Evolutionary conservation across 2,329 filamentous ascomycete species (phyloP), one percentile per base, ranked within the genome.

Genomic region (Xylaria sp.): DNA sequence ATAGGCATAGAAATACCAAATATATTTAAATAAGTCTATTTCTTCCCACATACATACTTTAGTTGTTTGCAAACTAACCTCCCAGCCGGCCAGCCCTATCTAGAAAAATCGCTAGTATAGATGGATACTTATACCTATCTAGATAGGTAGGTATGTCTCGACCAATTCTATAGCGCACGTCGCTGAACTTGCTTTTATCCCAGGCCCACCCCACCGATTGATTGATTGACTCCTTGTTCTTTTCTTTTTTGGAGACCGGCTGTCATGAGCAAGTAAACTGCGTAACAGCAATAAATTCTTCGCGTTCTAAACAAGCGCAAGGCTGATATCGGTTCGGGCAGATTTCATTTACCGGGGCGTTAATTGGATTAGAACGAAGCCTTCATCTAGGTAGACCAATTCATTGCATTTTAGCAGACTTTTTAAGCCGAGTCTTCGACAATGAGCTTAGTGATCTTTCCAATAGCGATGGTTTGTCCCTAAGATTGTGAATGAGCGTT

Each of bases 391-490:
- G 4, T 13, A 9, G 50, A 55, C n/a, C 18, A 32, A 53, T 23
- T 53, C 6, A 23, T 16, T 37, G n/a, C 32, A 40, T 10, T 25
- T 10, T 6, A 35, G 4, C 13, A 37, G 12, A 5, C 13, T 16
- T n/a, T 65, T 59, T 74, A 77, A 59, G 74, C 73, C 61, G 76
- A 57, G 0, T 81, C 79, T 21, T 83, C 80, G 8, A 78, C 83
- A 75, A 89, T 85, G 72, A 99, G 88, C 87, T 94, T 98, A 69
- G 93, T 98, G 81, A 99, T 97, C 88, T 99, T 99, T 78, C 96
- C 96, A 84, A 99, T 99, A 65, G 96, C 96, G 84, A 99, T 98
- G 0, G 96, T 99, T 92, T 98, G 95, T 76, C 96, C 96, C 91
- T 98, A 63, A 79, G 60, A 72, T 27, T 64, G 25, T 40, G 75